A percentile compares a stretch with the other conserved stretches of the same genome.
phyloP scores from a whole-genome alignment of 129 eudicot genomes.

The Saposhnikovia divaricata region DNA sequence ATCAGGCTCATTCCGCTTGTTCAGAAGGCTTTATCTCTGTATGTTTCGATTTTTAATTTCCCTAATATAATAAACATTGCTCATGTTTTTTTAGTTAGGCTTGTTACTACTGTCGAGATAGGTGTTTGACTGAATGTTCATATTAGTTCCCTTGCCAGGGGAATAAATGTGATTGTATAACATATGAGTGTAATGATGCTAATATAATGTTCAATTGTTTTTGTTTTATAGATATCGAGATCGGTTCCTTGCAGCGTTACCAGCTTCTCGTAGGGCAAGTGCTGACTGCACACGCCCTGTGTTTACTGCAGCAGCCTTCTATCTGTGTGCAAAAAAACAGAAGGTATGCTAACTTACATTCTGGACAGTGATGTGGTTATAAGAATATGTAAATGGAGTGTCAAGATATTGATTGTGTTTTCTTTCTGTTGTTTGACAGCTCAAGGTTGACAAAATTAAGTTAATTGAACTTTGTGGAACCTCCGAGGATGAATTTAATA shows the following conservation, averaged over 20 bases:
- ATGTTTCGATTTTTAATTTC: slow-evolving; percentile 11
- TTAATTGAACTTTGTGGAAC: slow-evolving; percentile 85
- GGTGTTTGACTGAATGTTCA: too few relatives aligned
- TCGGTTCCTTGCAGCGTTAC: slow-evolving; percentile 73
- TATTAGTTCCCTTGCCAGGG: background rate
- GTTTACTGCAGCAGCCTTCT: slow-evolving; percentile 76
- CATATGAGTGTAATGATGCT: background rate
- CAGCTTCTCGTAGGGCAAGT: slow-evolving; percentile 64
- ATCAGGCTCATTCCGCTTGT: slow-evolving; percentile 80
- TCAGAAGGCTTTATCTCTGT: slow-evolving; percentile 63
- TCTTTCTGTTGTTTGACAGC: slow-evolving; percentile 34
- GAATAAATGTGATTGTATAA: background rate
- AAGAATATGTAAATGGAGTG: background rate
- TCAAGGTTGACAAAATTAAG: slow-evolving; percentile 77
- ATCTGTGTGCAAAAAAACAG: slow-evolving; percentile 78
- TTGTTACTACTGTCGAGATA: background rate
- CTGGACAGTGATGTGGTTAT: background rate
- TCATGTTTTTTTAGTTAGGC: background rate
- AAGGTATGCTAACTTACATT: slow-evolving; percentile 36
- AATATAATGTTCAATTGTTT: background rate
- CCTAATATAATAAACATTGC: background rate
- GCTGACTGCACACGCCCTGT: slow-evolving; percentile 79
- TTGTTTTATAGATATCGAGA: slow-evolving; percentile 52
- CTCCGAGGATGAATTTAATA: slow-evolving; percentile 75
- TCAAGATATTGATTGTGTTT: background rate